phyloP scores from a whole-genome alignment of 202 grass and related monocot species.

The Panicum virgatum region DNA sequence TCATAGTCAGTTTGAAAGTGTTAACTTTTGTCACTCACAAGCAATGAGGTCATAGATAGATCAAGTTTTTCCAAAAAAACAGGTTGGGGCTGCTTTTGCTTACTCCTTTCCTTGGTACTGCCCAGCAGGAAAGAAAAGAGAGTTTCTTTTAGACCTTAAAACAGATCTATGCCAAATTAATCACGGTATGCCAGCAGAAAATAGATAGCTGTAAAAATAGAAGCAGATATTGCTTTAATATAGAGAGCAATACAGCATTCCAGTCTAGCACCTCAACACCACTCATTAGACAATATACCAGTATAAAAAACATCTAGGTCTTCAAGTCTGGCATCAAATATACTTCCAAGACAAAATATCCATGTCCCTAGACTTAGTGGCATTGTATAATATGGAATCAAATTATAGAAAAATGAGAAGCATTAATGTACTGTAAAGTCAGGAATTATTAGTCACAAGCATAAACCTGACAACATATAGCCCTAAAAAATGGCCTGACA shows the following conservation, averaged over 20 bases:
- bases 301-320: neutral
- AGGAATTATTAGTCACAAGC: constrained; percentile 26
- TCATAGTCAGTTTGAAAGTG: constrained; percentile 9
- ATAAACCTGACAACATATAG: neutral
- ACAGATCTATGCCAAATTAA: neutral
- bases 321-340: constrained; percentile 23
- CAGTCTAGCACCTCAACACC: constrained; percentile 4
- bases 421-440: constrained; percentile 12
- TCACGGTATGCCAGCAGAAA: constrained; percentile 14
- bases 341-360: neutral
- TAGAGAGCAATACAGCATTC: constrained; percentile 17
- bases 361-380: constrained; percentile 9
- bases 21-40: constrained; percentile 4
- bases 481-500: neutral
- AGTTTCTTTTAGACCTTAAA: neutral
- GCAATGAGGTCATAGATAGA: constrained; percentile 6
- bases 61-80: neutral
- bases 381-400: constrained; percentile 29
- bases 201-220: constrained; percentile 8
- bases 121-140: no score
- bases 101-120: no score
- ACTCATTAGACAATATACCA: constrained; percentile 12
- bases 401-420: neutral
- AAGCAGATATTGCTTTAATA: constrained; percentile 8
- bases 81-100: no score